Percentiles rank a stretch among this genome's conserved stretches.
These are phyloP conservation scores for Chimonanthus praecox DNA, from an alignment of 164 flowering plant species.

Conservation along the genomic window DNA sequence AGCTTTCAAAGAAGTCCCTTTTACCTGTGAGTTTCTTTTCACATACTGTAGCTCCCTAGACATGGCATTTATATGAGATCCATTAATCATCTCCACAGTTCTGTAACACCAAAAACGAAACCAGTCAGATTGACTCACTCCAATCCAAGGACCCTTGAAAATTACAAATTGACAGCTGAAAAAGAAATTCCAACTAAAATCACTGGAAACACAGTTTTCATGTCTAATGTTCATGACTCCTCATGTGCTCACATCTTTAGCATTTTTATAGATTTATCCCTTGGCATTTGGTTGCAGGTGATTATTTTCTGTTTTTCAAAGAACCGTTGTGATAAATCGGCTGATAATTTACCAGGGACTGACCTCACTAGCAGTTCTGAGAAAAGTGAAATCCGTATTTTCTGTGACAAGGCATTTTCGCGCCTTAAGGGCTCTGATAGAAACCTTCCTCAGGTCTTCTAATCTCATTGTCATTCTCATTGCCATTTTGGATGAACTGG, in stretches of 20 bases:
- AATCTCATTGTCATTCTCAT: slow-evolving; percentile 2
- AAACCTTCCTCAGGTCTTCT: slow-evolving; percentile 85
- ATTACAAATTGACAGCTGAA: not conserved
- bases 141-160: no score
- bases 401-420: slow-evolving; percentile 99
- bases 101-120: no score
- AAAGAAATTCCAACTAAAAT: not conserved
- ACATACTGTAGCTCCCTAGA: not conserved
- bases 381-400: slow-evolving; percentile 91
- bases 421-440: slow-evolving; percentile 95
- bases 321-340: slow-evolving; percentile 96
- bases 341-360: slow-evolving; percentile 60
- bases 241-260: not conserved
- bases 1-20: slow-evolving; percentile 71
- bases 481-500: slow-evolving; percentile 6
- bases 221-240: not conserved
- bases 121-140: no score
- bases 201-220: not conserved
- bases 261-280: not conserved
- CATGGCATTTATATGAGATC: not conserved
- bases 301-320: slow-evolving; percentile 96
- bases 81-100: no score
- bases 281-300: slow-evolving; percentile 47
- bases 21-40: slow-evolving; percentile 61
- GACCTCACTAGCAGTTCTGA: slow-evolving; percentile 91